These are phyloP conservation scores for Epipyxis sp. DNA, from an alignment of 108 stramenopile species.

Conservation along the genomic window DNA sequence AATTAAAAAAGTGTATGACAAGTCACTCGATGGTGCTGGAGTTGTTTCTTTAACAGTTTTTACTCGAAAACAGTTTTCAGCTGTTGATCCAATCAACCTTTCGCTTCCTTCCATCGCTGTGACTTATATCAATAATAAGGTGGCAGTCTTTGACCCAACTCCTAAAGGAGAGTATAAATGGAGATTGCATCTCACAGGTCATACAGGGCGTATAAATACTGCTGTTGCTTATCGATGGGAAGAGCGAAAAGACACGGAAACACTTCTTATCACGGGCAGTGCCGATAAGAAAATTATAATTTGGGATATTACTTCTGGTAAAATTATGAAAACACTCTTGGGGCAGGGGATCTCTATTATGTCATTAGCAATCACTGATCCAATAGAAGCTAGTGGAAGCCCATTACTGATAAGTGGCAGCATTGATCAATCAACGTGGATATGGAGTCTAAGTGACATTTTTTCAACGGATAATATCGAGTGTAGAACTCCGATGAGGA, in stretches of 20 bases:
- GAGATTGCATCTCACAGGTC: neutral
- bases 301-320: too few relatives aligned
- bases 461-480: too few relatives aligned
- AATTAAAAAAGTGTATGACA: neutral
- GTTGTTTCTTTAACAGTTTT: neutral
- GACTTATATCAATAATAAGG: neutral
- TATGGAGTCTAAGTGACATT: neutral
- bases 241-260: neutral
- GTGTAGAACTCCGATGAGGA: neutral
- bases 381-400: neutral
- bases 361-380: neutral
- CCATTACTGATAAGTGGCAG: neutral
- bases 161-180: neutral
- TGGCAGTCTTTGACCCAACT: too few relatives aligned
- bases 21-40: neutral
- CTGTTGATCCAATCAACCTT: neutral
- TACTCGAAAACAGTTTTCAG: neutral
- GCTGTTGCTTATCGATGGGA: neutral
- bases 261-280: constrained; percentile 3
- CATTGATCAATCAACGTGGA: neutral
- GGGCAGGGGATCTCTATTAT: neutral
- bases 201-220: neutral
- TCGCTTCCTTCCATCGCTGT: neutral
- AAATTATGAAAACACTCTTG: too few relatives aligned
- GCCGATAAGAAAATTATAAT: neutral